Percentiles rank a stretch among this genome's conserved stretches.
phyloP scores from a whole-genome alignment of 345 rosid species.

The Ailanthus altissimus region DNA sequence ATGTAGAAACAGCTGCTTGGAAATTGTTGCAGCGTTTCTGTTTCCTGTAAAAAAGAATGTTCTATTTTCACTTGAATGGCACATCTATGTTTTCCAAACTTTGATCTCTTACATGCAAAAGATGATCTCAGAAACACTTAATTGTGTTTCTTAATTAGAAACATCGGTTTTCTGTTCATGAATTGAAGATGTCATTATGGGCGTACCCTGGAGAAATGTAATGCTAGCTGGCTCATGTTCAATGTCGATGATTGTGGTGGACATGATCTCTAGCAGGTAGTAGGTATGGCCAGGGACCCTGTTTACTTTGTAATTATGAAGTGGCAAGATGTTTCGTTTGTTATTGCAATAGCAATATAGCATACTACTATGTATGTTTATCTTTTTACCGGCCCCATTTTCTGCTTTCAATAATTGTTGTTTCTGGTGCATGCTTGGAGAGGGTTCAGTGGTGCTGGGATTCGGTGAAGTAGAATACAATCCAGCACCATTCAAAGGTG shows the following conservation, averaged over 20 bases:
- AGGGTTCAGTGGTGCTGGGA: neutral
- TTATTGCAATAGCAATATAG: neutral
- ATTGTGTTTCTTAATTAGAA: neutral
- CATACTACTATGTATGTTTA: neutral
- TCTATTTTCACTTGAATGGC: conserved; percentile 15
- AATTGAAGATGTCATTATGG: neutral
- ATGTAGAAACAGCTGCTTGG: conserved; percentile 26
- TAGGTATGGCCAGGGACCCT: neutral
- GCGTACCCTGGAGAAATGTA: neutral
- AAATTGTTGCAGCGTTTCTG: conserved; percentile 25
- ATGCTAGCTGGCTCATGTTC: neutral
- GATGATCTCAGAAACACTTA: neutral
- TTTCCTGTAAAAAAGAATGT: conserved; percentile 8
- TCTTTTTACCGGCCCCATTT: neutral
- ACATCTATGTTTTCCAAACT: neutral
- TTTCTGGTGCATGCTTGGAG: neutral
- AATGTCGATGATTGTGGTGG: neutral
- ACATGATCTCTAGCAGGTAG: conserved; percentile 7
- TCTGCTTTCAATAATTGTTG: neutral
- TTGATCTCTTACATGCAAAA: neutral
- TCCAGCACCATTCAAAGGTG: neutral
- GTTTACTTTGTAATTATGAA: neutral
- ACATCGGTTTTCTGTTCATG: neutral
- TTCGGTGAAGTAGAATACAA: neutral
- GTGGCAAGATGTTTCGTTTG: neutral